Evolutionary conservation across 2,329 filamentous ascomycete genomes (phyloP), one percentile per base, ranked within the genome.

Genomic region (Sporothrix humicola): DNA sequence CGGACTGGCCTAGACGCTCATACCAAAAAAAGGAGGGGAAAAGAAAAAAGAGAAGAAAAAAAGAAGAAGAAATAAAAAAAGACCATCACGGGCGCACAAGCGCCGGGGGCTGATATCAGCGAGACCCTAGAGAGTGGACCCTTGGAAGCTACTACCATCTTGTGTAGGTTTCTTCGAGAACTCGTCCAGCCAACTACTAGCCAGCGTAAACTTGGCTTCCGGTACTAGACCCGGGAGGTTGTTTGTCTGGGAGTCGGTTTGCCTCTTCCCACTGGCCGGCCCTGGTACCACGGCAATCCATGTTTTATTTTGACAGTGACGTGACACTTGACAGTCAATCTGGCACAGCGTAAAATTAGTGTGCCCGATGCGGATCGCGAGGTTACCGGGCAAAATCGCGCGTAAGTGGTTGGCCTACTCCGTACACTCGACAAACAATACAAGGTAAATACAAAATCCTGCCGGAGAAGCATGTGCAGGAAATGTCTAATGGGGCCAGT

Each of bases 261-360:
- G 3, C 50, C 42, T 23, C 7, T 65, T 1, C 26, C 48, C 48
- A 5, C 13, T 10, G 13, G 48, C 17, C 48, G 1, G 48, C 17
- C 48, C 54, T 31, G 54, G 10, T 9, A 15, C 10, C 23, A 4
- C 3, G 23, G 20, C 20, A 9, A 23, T 65, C 42, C 23, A 44
- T 8, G 5, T 4, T 65, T 20, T 12, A 7, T 20, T 12, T 26
- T 46, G 61, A 48, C 42, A 65, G 42, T 48, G 61, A 65, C 61
- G 42, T 65, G 61, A 46, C 17, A 65, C 42, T 23, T 65, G n/a
- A 48, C 42, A 65, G 61, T 65, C 61, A 65, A 65, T n/a, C 46
- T 65, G 61, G 46, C 61, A 65, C 61, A 65, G 10, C 61, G 59
- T 65, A 20, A 65, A 65, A 65, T 65, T 65, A 48, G 61, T 20